phyloP scores from a whole-genome alignment of 2,329 filamentous ascomycete species.

The Aspergillus bombycis region DNA sequence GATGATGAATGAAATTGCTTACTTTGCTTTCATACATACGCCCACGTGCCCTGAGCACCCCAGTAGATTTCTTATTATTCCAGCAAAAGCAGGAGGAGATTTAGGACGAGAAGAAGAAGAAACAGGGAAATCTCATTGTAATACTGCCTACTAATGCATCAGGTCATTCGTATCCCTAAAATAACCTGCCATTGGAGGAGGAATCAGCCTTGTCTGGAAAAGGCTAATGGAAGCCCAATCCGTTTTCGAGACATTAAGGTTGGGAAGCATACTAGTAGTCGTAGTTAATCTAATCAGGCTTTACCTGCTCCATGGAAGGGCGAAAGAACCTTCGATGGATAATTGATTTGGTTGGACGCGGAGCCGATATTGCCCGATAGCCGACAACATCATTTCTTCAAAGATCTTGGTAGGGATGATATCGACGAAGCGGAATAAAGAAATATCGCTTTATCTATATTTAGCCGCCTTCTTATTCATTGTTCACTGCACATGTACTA shows the following conservation, averaged over 20 bases:
- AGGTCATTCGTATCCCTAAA: constrained; percentile 14
- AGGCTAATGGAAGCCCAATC: constrained; percentile 12
- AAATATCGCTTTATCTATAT: neutral
- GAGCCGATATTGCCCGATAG: neutral
- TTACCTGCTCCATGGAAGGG: constrained; percentile 18
- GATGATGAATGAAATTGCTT: constrained; percentile 3
- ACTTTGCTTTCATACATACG: constrained; percentile 5
- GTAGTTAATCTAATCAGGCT: constrained; percentile 17
- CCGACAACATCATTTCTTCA: neutral
- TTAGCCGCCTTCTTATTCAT: neutral
- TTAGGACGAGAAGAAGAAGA: neutral
- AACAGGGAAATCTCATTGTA: constrained; percentile 9
- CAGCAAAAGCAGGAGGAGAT: neutral
- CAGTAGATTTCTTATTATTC: neutral
- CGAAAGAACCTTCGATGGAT: constrained; percentile 20
- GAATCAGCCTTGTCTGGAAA: constrained; percentile 11
- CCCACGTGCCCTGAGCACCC: neutral
- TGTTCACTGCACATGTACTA: neutral
- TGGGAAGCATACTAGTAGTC: neutral
- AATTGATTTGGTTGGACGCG: constrained; percentile 3
- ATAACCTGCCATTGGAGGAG: constrained; percentile 16
- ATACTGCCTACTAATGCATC: constrained; percentile 4
- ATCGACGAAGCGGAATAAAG: neutral
- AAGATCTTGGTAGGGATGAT: neutral
- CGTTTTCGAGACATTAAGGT: constrained; percentile 14